Percentiles rank a stretch among this genome's conserved stretches.
These are phyloP conservation scores for Daldinia eschscholtzii DNA, from an alignment of 2,329 filamentous ascomycete species.

Conservation along the genomic window DNA sequence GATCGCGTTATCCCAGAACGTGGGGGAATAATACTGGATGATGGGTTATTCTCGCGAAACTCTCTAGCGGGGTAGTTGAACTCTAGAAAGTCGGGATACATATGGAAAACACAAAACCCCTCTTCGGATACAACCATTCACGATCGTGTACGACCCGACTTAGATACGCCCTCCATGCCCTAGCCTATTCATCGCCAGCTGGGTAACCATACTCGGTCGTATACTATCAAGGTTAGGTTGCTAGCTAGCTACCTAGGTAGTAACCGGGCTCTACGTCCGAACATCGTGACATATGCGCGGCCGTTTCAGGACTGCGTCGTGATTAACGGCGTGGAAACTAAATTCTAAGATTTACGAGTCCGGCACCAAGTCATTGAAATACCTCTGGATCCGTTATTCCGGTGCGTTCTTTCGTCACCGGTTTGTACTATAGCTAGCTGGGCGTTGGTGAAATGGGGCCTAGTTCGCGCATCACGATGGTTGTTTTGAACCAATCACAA, in stretches of 20 bases:
- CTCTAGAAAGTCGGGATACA: conserved; percentile 38
- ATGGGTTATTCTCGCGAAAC: conserved; percentile 45
- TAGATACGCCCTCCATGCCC: conserved; percentile 21
- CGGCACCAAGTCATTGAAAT: conserved; percentile 19
- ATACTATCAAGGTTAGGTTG: conserved; percentile 1
- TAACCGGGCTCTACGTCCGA: conserved; percentile 17
- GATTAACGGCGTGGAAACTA: conserved; percentile 16
- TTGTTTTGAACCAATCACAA: conserved; percentile 39
- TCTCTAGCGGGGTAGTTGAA: conserved; percentile 46
- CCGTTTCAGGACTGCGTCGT: conserved; percentile 23
- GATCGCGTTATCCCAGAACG: conserved; percentile 54
- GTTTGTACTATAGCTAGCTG: conserved; percentile 33
- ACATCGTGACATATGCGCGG: conserved; percentile 20
- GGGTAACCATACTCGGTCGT: conserved; percentile 28
- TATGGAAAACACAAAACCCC: conserved; percentile 42
- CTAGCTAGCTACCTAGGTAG: neutral
- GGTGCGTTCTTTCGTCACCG: conserved; percentile 32
- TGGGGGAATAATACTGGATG: conserved; percentile 55
- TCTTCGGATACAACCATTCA: conserved; percentile 43
- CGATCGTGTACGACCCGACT: conserved; percentile 41
- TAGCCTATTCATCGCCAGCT: conserved; percentile 29
- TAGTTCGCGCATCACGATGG: conserved; percentile 42
- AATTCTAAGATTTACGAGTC: neutral
- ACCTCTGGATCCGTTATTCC: conserved; percentile 20
- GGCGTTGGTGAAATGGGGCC: conserved; percentile 35